Base-by-base conservation (phyloP, 208 protist genomes). In the Acanthamoeba healyi region DNA sequence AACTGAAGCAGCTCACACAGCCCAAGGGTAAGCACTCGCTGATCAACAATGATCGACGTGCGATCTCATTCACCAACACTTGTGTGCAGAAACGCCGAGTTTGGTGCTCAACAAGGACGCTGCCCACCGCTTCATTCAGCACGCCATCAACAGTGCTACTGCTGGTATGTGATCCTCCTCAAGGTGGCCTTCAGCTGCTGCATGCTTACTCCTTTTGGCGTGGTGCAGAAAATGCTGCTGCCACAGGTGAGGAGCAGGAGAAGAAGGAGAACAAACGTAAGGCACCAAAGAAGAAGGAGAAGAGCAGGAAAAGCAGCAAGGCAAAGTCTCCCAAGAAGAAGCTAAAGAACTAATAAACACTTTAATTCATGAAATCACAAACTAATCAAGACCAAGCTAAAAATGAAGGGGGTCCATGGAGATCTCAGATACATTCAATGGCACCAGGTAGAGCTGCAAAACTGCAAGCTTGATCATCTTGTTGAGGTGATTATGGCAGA, bases 1-100 rank as follows among this genome's bases (percentile, higher is more conserved):
- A 88, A 46, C 46, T 88, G 32, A 88, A 88, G 79, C 22, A 63
- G 44, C 44, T 88, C 51, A 88, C 79, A 61, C 42, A 88, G 19
- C 79, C 79, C 14, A 79, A 79, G 12, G 70, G 70, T 46, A 79
- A 14, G n/a, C 61, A 34, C 29, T 36, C 15, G 0, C 7, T 29
- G 24, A 29, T 22, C 7, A 32, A 6, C 61, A 36, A 63, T 32
- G 56, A n/a, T 54, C 15, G 49, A 19, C 49, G 49, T 54, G 49
- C 49, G 6, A 19, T 19, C 49, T 19, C 49, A 54, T 15, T 15
- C 15, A 6, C 49, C 15, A 15, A 6, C n/a, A n/a, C n/a, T 19
- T 54, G 10, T 15, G 15, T 70, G 26, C 70, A 79, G 34, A 79
- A 44, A 40, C 36, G 10, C 70, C 70, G 6, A 49, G 15, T 6